These are phyloP conservation scores for Cenchrus purpureus DNA, from an alignment of 176 grass and related monocot species.

Conservation along the genomic window DNA sequence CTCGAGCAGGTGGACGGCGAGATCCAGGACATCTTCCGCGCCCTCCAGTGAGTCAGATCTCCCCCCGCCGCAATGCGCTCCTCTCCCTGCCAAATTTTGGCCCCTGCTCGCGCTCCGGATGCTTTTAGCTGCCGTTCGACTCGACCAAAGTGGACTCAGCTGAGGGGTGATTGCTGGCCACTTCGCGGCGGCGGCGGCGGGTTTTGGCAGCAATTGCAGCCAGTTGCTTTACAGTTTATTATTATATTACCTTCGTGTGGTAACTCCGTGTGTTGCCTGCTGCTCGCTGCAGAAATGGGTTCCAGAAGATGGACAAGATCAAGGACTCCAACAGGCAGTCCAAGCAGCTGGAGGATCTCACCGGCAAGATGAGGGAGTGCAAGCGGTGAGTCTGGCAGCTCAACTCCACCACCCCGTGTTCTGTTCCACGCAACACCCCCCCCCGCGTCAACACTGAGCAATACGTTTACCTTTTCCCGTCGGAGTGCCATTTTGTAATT, in stretches of 20 bases:
- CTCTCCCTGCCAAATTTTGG: neutral
- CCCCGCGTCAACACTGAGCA: neutral
- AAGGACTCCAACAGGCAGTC: constrained; percentile 94
- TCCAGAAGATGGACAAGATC: constrained; percentile 99
- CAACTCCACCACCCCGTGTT: neutral
- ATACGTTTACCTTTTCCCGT: neutral
- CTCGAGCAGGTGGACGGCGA: constrained; percentile 92
- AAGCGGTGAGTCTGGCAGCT: constrained; percentile 59
- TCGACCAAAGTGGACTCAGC: neutral
- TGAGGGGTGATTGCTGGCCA: neutral
- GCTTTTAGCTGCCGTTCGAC: neutral
- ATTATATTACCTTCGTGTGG: neutral
- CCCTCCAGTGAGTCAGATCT: constrained; percentile 79
- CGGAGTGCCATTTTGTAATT: neutral
- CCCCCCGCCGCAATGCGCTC: neutral
- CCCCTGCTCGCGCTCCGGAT: neutral
- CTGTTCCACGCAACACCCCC: neutral
- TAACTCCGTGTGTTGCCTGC: neutral
- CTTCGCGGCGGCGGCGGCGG: neutral
- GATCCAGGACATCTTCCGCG: constrained; percentile 97
- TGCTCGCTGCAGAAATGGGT: constrained; percentile 82
- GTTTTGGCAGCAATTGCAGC: neutral
- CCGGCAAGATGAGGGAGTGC: constrained; percentile 94
- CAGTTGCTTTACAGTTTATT: neutral
- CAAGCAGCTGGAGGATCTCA: constrained; percentile 93